Evolutionary conservation across 1,139 yeast genomes (phyloP), one percentile per base, ranked within the genome.

Genomic region (Spathaspora sp.): DNA sequence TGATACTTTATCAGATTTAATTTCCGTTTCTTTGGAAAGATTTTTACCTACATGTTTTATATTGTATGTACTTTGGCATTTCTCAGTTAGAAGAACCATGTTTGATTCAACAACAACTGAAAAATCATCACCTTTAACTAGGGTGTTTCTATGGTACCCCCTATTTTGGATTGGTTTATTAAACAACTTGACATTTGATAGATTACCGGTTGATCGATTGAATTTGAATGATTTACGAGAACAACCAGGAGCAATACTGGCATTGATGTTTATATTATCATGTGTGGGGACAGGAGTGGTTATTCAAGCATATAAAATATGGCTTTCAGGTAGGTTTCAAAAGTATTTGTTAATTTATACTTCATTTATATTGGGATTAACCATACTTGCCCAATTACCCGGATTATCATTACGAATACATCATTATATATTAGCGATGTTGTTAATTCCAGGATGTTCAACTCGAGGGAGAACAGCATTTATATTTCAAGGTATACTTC

Each of bases 141-240:
- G 88, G 46, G 56, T 81, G 0, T 38, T 85, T 0, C 60, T 84
- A 38, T 91, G 96, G 93, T 86, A 86, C 52, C 86, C 91, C 0
- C 72, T 85, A 5, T 86, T 87, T 58, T 89, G 96, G 96, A 57
- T 88, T 2, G 97, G 97, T 1, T 76, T 88, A 38, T 72, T 90
- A 57, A 91, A 91, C 60, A 90, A 90, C 63, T 78, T 89, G 57
- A 89, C 96, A 0, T 90, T 91, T 65, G 97, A 89, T 57, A 70
- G 91, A 51, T 67, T 93, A 16, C 97, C 97, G 0, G 84, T 91
- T 10, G 98, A 93, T 59, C 71, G 99, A 48, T 70, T 93, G 41
- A 86, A 95, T 0, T 57, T 81, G 2, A 67, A 71, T 7, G 98
- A 91, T 60, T 69, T 93, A 36, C 79, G 75, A 52, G 77, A 78